Base-by-base conservation (phyloP, 371 early-diverging fungal genomes). In the Homolaphlyctis polyrhiza region DNA sequence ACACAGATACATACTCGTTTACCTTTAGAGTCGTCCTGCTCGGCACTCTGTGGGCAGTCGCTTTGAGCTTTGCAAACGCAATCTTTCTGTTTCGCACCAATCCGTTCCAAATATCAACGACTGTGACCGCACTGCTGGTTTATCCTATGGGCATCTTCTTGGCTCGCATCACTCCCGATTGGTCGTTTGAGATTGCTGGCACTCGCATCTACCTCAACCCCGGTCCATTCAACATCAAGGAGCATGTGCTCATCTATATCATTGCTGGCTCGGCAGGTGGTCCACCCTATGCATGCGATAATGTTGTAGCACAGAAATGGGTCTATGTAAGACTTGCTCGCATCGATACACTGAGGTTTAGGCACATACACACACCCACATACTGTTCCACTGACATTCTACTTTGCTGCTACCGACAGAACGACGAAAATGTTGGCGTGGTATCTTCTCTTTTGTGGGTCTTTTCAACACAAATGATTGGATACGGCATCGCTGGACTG, bases 151-250 rank as follows among this genome's bases (percentile, higher is more conserved):
- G 73, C 21, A 18, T 67, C 14, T 63, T 70, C 51, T 45, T 76
- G 71, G 73, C 74, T 18, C 18, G 28, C 28, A 50, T 70, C 58
- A 45, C 64, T 21, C 63, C 71, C 34, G 35, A 43, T 25, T n/a
- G n/a, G n/a, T n/a, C n/a, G n/a, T n/a, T n/a, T n/a, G n/a, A n/a
- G n/a, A n/a, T n/a, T n/a, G n/a, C n/a, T n/a, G 66, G 67, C 27
- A 36, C 60, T 28, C n/a, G n/a, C n/a, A 64, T 66, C 29, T 45
- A 60, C 35, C 80, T 86, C 65, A 93, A 93, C 49, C 91, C 94
- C 1, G 92, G 92, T 4, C 89, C 90, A 1, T 93, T 93, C 77
- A 86, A 84, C 64, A 85, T 91, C 68, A 93, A 93, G 71, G 94
- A 93, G 30, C 55, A 55, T 14, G 30, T 33, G 8, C 2, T 33